Evolutionary conservation across 2,329 filamentous ascomycete genomes (phyloP).

Genomic region (Ophiostoma angusticollis): DNA sequence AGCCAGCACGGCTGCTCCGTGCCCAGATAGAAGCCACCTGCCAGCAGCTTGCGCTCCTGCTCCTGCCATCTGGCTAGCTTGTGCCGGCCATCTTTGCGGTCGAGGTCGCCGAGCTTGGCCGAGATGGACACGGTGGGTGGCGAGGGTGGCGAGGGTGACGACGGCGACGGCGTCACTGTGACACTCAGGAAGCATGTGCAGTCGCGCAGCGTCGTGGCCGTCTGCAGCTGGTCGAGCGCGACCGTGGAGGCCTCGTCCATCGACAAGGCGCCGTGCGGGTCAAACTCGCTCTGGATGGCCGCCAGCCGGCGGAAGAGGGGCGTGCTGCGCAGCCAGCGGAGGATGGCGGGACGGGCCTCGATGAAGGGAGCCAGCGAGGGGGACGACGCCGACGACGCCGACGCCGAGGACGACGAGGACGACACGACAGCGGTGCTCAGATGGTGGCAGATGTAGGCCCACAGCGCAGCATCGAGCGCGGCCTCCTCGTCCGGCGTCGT

Average conservation of each 20-base stretch:
- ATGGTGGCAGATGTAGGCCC: slow-evolving; percentile 22
- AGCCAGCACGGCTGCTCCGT: slow-evolving; percentile 18
- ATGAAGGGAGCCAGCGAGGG: not conserved
- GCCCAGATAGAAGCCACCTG: slow-evolving; percentile 52
- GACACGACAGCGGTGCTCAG: slow-evolving; percentile 22
- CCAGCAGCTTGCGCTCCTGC: slow-evolving; percentile 49
- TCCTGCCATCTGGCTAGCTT: slow-evolving; percentile 59
- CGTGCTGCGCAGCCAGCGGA: slow-evolving; percentile 25
- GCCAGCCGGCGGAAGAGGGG: slow-evolving; percentile 31
- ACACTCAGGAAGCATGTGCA: slow-evolving; percentile 63
- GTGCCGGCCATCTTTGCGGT: slow-evolving; percentile 55
- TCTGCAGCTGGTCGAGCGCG: slow-evolving; percentile 37
- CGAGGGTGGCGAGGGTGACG: not conserved
- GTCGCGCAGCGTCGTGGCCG: slow-evolving; percentile 72
- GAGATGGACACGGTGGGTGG: slow-evolving; percentile 26
- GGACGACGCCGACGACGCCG: not conserved
- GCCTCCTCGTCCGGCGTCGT: slow-evolving; percentile 2
- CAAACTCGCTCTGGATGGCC: slow-evolving; percentile 21
- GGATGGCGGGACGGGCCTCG: slow-evolving; percentile 21
- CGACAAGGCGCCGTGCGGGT: slow-evolving; percentile 14
- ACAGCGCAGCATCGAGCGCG: slow-evolving; percentile 10
- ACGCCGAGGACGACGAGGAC: slow-evolving; percentile 16
- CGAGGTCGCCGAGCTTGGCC: slow-evolving; percentile 60
- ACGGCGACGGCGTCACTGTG: slow-evolving; percentile 34
- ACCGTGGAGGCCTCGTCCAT: not conserved